Evolutionary conservation across 2,329 filamentous ascomycete genomes (phyloP).

Genomic region (Eutypa lata): DNA sequence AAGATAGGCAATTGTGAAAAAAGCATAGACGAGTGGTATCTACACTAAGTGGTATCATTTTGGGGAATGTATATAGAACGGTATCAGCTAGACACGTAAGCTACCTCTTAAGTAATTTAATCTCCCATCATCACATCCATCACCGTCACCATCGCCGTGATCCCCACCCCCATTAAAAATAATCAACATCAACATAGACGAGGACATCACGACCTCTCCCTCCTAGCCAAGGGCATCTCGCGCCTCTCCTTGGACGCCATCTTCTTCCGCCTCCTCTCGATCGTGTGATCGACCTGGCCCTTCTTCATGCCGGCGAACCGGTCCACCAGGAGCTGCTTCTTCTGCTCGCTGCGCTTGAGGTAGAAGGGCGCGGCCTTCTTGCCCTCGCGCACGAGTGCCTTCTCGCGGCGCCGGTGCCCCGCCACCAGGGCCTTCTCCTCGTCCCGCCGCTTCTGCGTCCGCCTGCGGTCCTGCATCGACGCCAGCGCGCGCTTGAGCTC

Average conservation of each 20-base stretch:
- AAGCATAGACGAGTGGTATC: no score
- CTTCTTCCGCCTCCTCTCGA: slow-evolving; percentile 90
- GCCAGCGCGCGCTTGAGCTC: slow-evolving; percentile 69
- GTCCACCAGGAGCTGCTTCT: slow-evolving; percentile 77
- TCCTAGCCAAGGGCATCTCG: slow-evolving; percentile 58
- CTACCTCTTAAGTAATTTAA: no score
- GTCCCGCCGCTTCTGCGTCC: slow-evolving; percentile 67
- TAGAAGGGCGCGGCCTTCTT: slow-evolving; percentile 78
- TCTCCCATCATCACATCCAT: no score
- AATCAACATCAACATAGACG: no score
- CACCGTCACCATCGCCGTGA: no score
- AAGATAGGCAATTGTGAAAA: no score
- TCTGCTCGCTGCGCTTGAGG: slow-evolving; percentile 87
- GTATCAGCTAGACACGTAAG: no score
- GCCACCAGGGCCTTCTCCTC: slow-evolving; percentile 66
- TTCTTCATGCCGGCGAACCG: slow-evolving; percentile 81
- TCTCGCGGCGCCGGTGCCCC: slow-evolving; percentile 79
- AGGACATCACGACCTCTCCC: slow-evolving; percentile 29
- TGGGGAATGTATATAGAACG: no score
- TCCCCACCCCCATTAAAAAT: no score
- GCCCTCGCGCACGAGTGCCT: slow-evolving; percentile 78
- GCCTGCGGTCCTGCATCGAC: slow-evolving; percentile 75
- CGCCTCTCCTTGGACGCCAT: slow-evolving; percentile 80
- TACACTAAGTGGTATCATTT: no score
- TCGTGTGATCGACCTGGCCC: slow-evolving; percentile 76